Conservation (phyloP, 2,329 filamentous ascomycete genomes). For the Botrytis pseudocinerea region DNA sequence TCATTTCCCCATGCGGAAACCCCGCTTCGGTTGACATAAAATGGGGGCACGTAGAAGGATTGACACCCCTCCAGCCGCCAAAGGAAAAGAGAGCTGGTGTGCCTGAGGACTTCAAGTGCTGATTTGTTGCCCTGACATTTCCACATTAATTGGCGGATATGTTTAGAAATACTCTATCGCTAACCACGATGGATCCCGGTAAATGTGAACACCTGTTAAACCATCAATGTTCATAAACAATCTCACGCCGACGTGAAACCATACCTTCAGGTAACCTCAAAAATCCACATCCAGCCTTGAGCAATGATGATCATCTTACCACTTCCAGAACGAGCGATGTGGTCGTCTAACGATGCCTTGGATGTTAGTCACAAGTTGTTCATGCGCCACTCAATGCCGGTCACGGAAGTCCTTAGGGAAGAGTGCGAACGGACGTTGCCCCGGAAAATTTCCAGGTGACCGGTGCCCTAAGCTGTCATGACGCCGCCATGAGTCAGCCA, state of each 20-base stretch:
- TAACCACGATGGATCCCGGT: neutral
- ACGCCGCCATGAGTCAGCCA: neutral
- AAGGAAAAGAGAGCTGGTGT: neutral
- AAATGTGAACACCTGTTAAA: neutral
- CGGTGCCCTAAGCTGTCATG: neutral
- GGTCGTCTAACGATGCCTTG: conserved; percentile 2
- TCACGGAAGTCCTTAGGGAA: neutral
- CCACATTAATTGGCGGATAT: neutral
- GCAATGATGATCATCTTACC: neutral
- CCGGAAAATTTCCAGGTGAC: neutral
- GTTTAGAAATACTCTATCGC: neutral
- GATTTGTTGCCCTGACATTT: neutral
- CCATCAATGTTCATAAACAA: neutral
- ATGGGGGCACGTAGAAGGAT: neutral
- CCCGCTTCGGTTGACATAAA: neutral
- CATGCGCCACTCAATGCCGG: neutral
- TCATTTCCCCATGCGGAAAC: neutral
- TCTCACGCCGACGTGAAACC: neutral
- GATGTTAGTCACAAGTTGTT: neutral
- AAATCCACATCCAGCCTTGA: neutral
- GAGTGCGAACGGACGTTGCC: neutral
- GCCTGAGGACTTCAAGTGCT: neutral
- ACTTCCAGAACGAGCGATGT: neutral
- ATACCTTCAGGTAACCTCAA: neutral
- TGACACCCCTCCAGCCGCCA: neutral